phyloP scores from a whole-genome alignment of 2,329 filamentous ascomycete genomes.

The Trichoderma brevicompactum region DNA sequence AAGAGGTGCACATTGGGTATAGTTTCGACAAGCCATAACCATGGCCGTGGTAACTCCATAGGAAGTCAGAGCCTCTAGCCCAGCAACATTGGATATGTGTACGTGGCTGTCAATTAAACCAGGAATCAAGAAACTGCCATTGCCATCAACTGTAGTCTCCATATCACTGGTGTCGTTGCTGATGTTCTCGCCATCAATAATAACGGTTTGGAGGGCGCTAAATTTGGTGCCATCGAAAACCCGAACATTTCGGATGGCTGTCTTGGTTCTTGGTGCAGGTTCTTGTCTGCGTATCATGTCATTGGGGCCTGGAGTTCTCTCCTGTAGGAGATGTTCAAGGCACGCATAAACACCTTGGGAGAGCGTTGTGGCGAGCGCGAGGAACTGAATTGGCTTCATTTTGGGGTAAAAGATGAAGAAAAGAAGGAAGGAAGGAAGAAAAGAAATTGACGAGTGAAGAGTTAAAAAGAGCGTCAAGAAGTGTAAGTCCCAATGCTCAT shows the following conservation, averaged over 20 bases:
- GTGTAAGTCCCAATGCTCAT: neutral
- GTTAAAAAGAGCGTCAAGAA: neutral
- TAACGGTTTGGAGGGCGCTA: neutral
- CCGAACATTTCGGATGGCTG: conserved; percentile 12
- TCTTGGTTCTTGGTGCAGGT: neutral
- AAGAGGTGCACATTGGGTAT: conserved; percentile 14
- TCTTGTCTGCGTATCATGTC: conserved; percentile 9
- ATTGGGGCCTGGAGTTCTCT: neutral
- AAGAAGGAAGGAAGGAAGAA: neutral
- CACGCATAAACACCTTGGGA: neutral
- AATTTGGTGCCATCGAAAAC: conserved; percentile 10
- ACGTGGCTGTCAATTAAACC: conserved; percentile 19
- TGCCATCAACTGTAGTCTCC: conserved; percentile 2
- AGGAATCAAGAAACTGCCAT: conserved; percentile 11
- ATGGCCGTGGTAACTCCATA: conserved; percentile 13
- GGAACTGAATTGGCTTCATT: neutral
- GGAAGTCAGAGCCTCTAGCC: neutral
- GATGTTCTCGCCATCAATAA: conserved; percentile 17
- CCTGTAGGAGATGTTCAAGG: conserved; percentile 2
- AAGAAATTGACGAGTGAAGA: neutral
- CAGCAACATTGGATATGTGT: conserved; percentile 6
- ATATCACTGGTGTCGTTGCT: conserved; percentile 11
- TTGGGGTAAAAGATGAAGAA: neutral
- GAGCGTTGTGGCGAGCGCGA: neutral
- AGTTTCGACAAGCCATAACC: conserved; percentile 23